These are phyloP conservation scores for Eimeria tenella DNA, from an alignment of 169 alveolate species.

Conservation along the genomic window DNA sequence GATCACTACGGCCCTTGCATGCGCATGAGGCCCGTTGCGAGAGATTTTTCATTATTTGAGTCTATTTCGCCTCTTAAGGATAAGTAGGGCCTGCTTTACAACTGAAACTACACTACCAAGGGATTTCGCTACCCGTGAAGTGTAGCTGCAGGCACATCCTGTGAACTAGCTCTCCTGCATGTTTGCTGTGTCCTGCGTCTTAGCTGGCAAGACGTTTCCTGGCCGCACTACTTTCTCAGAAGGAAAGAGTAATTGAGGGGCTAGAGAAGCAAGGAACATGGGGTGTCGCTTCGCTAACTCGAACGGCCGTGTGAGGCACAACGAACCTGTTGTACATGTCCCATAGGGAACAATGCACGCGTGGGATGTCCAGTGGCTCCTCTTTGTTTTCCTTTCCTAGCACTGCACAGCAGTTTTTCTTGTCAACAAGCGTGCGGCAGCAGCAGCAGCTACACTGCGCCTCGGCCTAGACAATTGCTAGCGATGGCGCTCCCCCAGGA, in stretches of 20 bases:
- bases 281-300: neutral
- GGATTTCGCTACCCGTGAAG: neutral
- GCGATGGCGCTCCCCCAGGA: neutral
- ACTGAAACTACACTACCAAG: neutral
- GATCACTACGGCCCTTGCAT: slow-evolving; percentile 65
- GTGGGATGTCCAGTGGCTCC: slow-evolving; percentile 29
- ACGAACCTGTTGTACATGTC: neutral
- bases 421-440: neutral
- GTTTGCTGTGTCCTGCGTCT: slow-evolving; percentile 14
- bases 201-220: too few species aligned
- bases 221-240: too few species aligned
- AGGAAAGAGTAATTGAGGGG: too few species aligned
- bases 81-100: neutral
- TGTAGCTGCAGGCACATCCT: neutral
- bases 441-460: slow-evolving; percentile 10
- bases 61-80: neutral
- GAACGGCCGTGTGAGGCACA: neutral
- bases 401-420: neutral
- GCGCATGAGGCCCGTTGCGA: neutral
- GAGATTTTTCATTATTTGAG: neutral
- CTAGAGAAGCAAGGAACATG: neutral
- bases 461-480: neutral
- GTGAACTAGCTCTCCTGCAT: slow-evolving; percentile 6
- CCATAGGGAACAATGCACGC: slow-evolving; percentile 22
- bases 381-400: neutral